These are phyloP conservation scores for Blastomyces emzantsi DNA, from an alignment of 2,329 filamentous ascomycete genomes.

Conservation along the genomic window DNA sequence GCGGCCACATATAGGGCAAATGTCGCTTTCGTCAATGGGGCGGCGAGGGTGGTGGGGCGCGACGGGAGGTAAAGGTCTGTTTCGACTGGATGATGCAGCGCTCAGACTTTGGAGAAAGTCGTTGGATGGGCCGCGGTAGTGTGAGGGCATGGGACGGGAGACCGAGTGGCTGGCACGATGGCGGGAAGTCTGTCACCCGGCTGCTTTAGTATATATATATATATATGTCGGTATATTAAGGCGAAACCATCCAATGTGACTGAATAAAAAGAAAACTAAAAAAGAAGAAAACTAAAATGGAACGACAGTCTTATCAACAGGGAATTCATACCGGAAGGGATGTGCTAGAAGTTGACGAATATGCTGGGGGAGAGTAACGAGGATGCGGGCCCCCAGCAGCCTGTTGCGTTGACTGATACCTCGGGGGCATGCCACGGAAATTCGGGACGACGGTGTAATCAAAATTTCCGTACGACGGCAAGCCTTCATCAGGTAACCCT, in stretches of 20 bases:
- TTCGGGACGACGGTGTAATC: conserved; percentile 13
- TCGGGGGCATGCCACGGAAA: conserved; percentile 11
- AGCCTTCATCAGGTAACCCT: conserved; percentile 9
- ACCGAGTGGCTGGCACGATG: conserved; percentile 3
- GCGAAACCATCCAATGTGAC: not conserved
- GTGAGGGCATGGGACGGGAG: conserved; percentile 2
- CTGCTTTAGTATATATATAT: conserved; percentile 1
- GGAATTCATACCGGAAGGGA: conserved; percentile 8
- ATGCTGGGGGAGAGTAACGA: conserved; percentile 15
- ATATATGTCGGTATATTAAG: not conserved
- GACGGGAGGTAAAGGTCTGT: conserved; percentile 11
- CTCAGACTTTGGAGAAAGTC: not conserved
- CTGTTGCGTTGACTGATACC: conserved; percentile 12
- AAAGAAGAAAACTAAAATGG: not conserved
- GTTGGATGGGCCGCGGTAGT: conserved; percentile 9
- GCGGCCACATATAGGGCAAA: conserved; percentile 40
- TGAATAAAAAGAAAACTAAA: not conserved
- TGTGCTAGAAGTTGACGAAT: conserved; percentile 13
- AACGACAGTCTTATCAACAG: not conserved
- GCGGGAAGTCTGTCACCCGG: conserved; percentile 2
- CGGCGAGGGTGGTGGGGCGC: conserved; percentile 16
- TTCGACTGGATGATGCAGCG: not conserved
- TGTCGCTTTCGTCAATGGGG: conserved; percentile 34
- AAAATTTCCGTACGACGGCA: conserved; percentile 15
- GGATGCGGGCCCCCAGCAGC: conserved; percentile 10